A percentile compares a stretch with the other conserved stretches of the same genome.
These are phyloP conservation scores for Nicotiana tabacum DNA, from an alignment of 257 asterid species.

Conservation along the genomic window DNA sequence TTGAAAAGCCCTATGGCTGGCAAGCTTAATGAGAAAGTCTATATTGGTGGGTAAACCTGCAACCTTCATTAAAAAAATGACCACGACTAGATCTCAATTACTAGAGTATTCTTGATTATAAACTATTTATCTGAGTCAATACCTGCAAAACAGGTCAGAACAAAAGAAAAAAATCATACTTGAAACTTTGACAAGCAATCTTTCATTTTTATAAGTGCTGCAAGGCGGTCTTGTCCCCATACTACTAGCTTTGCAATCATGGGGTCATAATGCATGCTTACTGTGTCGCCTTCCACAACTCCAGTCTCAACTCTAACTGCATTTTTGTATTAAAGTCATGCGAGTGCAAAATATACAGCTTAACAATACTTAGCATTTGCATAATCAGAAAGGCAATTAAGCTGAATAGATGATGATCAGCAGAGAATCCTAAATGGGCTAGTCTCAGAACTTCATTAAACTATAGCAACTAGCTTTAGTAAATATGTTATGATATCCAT, in stretches of 20 bases:
- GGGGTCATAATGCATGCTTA: slow-evolving; percentile 99
- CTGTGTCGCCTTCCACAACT: slow-evolving; percentile 91
- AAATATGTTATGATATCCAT: not conserved
- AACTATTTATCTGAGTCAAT: not conserved
- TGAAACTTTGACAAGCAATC: slow-evolving; percentile 85
- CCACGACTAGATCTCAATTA: not conserved
- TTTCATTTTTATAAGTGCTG: slow-evolving; percentile 81
- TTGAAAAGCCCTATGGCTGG: slow-evolving; percentile 66
- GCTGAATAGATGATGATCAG: not conserved
- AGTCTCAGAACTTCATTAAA: not conserved
- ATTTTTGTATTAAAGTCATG: slow-evolving; percentile 26
- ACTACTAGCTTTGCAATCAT: slow-evolving; percentile 99
- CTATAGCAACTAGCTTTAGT: not conserved
- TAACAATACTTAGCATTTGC: not conserved
- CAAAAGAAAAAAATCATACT: slow-evolving; percentile 32
- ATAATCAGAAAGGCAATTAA: not conserved
- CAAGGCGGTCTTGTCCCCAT: slow-evolving; percentile 85
- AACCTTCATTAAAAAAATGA: slow-evolving; percentile 43
- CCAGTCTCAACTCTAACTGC: slow-evolving; percentile 98
- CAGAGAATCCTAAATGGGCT: not conserved
- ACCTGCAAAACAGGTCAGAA: slow-evolving; percentile 2
- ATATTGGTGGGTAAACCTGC: slow-evolving; percentile 98
- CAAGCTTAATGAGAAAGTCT: slow-evolving; percentile 78
- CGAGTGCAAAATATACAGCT: slow-evolving; percentile 21
- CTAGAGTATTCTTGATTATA: not conserved